Percentiles rank a stretch among this genome's conserved stretches.
These are phyloP conservation scores for Stephanodiscus minutulus DNA, from an alignment of 108 stramenopile genomes.

Conservation along the genomic window DNA sequence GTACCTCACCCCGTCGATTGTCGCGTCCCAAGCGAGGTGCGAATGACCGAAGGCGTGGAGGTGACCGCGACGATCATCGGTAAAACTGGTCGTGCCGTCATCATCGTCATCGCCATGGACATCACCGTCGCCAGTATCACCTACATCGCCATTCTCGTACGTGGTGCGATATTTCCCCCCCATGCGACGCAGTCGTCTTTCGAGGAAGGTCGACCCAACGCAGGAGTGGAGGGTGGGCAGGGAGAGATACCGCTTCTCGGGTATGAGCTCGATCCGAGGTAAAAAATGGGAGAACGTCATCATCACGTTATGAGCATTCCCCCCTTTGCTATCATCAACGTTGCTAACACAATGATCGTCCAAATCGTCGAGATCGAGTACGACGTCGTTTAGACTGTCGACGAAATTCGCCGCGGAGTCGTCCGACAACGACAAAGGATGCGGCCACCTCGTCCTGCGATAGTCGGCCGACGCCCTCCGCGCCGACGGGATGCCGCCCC, in stretches of 20 bases:
- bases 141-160: background rate
- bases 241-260: conserved; percentile 46
- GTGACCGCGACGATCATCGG: conserved; percentile 2
- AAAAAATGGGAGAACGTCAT: conserved; percentile 48
- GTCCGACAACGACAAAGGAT: conserved; percentile 38
- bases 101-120: too few relatives aligned
- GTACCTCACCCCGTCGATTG: conserved; percentile 33
- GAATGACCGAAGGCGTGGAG: conserved; percentile 48
- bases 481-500: conserved; percentile 44
- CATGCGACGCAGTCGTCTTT: conserved; percentile 26
- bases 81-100: background rate
- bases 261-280: conserved; percentile 42
- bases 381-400: conserved; percentile 44
- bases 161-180: background rate
- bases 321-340: background rate
- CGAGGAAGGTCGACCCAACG: conserved; percentile 35
- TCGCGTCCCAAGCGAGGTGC: conserved; percentile 42
- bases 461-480: conserved; percentile 40
- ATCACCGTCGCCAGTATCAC: background rate
- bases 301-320: background rate
- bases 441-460: conserved; percentile 36
- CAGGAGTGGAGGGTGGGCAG: conserved; percentile 37
- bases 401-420: conserved; percentile 44
- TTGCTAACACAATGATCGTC: background rate
- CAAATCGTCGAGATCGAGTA: conserved; percentile 28